These are phyloP conservation scores for Citrus medica DNA, from an alignment of 345 rosid species.

Conservation along the genomic window DNA sequence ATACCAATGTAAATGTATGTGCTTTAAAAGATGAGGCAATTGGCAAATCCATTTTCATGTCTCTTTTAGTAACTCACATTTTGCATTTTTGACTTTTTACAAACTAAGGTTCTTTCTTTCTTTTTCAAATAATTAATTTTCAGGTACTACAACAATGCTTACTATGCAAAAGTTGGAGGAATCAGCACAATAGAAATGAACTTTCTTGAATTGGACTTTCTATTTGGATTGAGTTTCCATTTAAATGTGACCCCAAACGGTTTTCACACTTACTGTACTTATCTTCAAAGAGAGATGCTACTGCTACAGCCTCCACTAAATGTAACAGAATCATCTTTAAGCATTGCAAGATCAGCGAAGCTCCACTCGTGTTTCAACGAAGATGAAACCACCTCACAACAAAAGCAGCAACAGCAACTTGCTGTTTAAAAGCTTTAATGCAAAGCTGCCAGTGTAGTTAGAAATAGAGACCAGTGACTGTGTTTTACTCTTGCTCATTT, in stretches of 20 bases:
- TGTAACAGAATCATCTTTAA: slow-evolving; percentile 24
- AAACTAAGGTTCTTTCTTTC: background rate
- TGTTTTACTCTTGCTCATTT: background rate
- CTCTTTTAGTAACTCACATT: background rate
- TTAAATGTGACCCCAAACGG: slow-evolving; percentile 79
- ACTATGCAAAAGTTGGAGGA: slow-evolving; percentile 91
- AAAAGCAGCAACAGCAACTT: slow-evolving; percentile 52
- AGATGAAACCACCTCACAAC: slow-evolving; percentile 66
- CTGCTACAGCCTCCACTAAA: slow-evolving; percentile 41
- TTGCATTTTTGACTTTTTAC: background rate
- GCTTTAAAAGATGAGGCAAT: background rate
- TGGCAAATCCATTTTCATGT: background rate
- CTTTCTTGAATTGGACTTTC: slow-evolving; percentile 75
- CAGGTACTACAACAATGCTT: slow-evolving; percentile 87
- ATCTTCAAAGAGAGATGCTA: slow-evolving; percentile 71
- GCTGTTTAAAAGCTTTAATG: slow-evolving; percentile 36
- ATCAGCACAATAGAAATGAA: slow-evolving; percentile 87
- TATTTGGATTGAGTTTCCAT: slow-evolving; percentile 76
- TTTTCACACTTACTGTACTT: slow-evolving; percentile 59
- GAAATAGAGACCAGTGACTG: slow-evolving; percentile 20
- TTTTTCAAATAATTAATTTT: background rate
- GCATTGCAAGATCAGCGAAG: slow-evolving; percentile 28
- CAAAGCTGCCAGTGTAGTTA: slow-evolving; percentile 21
- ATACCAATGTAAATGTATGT: background rate
- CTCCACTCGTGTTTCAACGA: slow-evolving; percentile 51